These are phyloP conservation scores for Musa beccarii DNA, from an alignment of 176 grass and related monocot genomes.

Conservation along the genomic window DNA sequence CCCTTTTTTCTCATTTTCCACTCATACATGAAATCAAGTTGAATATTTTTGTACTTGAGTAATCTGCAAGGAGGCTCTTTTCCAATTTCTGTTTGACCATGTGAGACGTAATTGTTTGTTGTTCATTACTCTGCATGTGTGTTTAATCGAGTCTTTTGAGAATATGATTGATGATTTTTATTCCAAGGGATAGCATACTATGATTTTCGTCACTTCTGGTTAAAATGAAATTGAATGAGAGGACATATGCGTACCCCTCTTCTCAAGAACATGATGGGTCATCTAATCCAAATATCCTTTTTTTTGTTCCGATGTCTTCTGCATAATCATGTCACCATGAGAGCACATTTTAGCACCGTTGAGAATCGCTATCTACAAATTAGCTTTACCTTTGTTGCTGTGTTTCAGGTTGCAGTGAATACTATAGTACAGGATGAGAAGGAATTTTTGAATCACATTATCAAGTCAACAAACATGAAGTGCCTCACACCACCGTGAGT, in stretches of 20 bases:
- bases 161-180: not conserved
- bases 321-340: not conserved
- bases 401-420: conserved; percentile 13
- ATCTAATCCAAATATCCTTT: not conserved
- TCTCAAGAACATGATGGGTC: too few relatives aligned
- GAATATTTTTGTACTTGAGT: too few relatives aligned
- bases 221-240: too few relatives aligned
- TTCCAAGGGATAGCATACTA: not conserved
- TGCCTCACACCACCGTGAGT: conserved; percentile 10
- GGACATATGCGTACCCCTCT: too few relatives aligned
- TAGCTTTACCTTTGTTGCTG: not conserved
- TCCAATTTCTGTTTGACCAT: not conserved
- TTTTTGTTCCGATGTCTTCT: not conserved
- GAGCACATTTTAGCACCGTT: not conserved
- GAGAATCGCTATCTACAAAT: not conserved
- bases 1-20: too few relatives aligned
- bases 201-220: not conserved
- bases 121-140: not conserved
- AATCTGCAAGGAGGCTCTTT: too few relatives aligned
- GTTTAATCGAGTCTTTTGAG: not conserved
- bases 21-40: too few relatives aligned
- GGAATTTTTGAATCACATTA: conserved; percentile 14
- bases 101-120: not conserved
- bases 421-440: conserved; percentile 11
- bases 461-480: conserved; percentile 20